These are phyloP conservation scores for Pyrenochaeta sp. DNA, from an alignment of 2,329 filamentous ascomycete species.

Conservation along the genomic window DNA sequence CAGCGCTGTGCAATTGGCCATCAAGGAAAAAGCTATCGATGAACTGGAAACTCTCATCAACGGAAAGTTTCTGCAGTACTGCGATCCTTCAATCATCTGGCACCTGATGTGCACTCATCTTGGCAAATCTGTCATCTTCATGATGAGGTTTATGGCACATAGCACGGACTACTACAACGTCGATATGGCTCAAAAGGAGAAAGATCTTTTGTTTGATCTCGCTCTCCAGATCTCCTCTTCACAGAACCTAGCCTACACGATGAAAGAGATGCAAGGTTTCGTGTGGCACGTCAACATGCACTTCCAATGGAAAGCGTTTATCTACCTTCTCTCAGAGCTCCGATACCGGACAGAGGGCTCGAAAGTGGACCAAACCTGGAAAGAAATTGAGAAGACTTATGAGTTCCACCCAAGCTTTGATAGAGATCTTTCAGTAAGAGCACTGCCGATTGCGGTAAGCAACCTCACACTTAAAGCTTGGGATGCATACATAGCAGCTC, in stretches of 20 bases:
- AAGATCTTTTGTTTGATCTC: slow-evolving; percentile 52
- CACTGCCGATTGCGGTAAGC: slow-evolving; percentile 54
- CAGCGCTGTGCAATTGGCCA: slow-evolving; percentile 21
- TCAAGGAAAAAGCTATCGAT: slow-evolving; percentile 46
- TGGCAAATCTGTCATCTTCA: slow-evolving; percentile 53
- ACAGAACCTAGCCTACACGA: slow-evolving; percentile 52
- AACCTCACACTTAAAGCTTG: slow-evolving; percentile 57
- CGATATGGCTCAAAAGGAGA: slow-evolving; percentile 45
- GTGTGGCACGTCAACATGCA: slow-evolving; percentile 58
- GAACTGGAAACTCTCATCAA: slow-evolving; percentile 54
- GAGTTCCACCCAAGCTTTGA: slow-evolving; percentile 54
- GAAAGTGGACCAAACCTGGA: slow-evolving; percentile 54
- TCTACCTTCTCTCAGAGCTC: slow-evolving; percentile 56
- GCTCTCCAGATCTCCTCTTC: slow-evolving; percentile 53
- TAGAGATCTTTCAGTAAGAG: slow-evolving; percentile 43
- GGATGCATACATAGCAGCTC: slow-evolving; percentile 40
- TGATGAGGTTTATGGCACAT: slow-evolving; percentile 55
- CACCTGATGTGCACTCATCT: slow-evolving; percentile 58
- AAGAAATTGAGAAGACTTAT: slow-evolving; percentile 55
- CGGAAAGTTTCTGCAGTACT: slow-evolving; percentile 50
- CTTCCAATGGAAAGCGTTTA: slow-evolving; percentile 62
- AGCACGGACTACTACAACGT: slow-evolving; percentile 52
- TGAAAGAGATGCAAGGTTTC: slow-evolving; percentile 52
- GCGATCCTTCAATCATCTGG: slow-evolving; percentile 49
- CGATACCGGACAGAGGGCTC: slow-evolving; percentile 33